Evolutionary conservation across 2,329 filamentous ascomycete species (phyloP), one percentile per base, ranked within the genome.

Genomic region (Aspergillus latus): DNA sequence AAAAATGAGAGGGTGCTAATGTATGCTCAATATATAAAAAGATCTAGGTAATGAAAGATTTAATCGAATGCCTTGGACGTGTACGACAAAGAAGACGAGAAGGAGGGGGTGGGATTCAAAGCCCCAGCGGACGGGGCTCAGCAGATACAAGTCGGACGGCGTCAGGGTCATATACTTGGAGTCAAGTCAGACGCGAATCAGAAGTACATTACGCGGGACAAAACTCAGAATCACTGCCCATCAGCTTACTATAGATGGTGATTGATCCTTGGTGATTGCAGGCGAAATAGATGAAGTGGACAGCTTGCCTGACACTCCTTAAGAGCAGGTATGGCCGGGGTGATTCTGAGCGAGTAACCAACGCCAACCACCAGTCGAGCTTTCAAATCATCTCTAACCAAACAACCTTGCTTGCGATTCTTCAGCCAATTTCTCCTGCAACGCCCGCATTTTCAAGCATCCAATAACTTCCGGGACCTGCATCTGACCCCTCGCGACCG

Each of bases 401-500:
- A 44, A 26, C 40, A 44, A 34, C 26, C 29, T 15, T 26, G 6
- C 43, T 44, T 7, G 39, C 39, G 21, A 47, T 47, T 47, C 44
- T 47, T 47, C 44, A 47, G 44, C 29, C 44, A 16, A 21, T 49
- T n/a, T 49, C 46, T 29, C 8, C 32, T 48, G 32, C 32, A 30
- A 29, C 48, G 37, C 48, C 28, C 42, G 45, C 45, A 49, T 44
- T 8, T 34, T 32, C 29, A 42, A 29, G 28, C 37, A 54, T 54
- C 45, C 52, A 54, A 47, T 49, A 28, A 54, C 48, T 42, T n/a
- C 34, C 29, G 13, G 52, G 52, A 54, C 52, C 44, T 54, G 52
- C 52, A 54, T 47, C 29, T 34, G 26, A 37, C n/a, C 34, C 21
- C 43, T 47, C 37, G 28, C 36, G 37, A 36, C 40, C 40, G 13